These are phyloP conservation scores for Massarina eburnea DNA, from an alignment of 2,329 filamentous ascomycete species.

Conservation along the genomic window DNA sequence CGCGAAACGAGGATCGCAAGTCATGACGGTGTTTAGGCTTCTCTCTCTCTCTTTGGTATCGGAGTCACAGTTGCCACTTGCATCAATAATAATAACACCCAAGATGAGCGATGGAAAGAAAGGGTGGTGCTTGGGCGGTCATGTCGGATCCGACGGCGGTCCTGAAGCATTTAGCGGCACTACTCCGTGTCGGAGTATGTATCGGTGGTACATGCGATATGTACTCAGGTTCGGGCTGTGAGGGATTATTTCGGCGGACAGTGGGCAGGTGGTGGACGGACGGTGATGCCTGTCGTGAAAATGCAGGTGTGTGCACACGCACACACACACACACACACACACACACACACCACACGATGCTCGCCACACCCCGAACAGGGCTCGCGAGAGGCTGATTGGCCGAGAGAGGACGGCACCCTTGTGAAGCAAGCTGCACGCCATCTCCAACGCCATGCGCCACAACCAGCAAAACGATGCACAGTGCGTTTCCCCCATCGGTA, in stretches of 20 bases:
- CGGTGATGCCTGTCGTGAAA: too few species aligned
- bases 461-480: constrained; percentile 7
- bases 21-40: neutral
- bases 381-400: too few species aligned
- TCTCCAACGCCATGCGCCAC: constrained; percentile 12
- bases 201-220: neutral
- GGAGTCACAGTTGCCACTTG: neutral
- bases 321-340: too few species aligned
- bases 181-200: too few species aligned
- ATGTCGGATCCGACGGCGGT: neutral
- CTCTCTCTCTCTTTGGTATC: neutral
- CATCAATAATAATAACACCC: neutral
- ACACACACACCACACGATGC: neutral
- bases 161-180: neutral
- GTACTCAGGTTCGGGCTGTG: neutral
- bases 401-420: constrained; percentile 2
- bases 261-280: too few species aligned
- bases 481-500: constrained; percentile 6
- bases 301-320: too few species aligned
- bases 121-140: neutral
- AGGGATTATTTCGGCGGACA: neutral
- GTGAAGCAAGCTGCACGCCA: constrained; percentile 11
- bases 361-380: constrained; percentile 6
- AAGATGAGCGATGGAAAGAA: neutral
- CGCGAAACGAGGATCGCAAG: neutral